Percentiles rank a stretch among this genome's conserved stretches.
Evolutionary conservation across 768 basidiomycete species (phyloP).

Genomic region (Tylopilus subfusipes): DNA sequence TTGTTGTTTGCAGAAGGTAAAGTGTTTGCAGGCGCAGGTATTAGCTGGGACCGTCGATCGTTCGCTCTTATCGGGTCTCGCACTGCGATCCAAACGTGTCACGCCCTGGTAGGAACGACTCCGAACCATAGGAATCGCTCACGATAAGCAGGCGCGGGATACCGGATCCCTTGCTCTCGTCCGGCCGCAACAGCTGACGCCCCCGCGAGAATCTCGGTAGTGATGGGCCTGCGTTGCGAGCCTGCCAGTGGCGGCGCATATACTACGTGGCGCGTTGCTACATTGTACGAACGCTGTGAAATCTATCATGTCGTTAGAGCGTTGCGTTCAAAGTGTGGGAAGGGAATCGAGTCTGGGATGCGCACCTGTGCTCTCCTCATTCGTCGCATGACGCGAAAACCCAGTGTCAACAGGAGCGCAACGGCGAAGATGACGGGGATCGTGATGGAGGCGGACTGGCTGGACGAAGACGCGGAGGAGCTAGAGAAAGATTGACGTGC

Average conservation of each 20-base stretch:
- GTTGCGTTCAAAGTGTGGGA: no score
- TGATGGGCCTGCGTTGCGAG: background rate
- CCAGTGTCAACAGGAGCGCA: background rate
- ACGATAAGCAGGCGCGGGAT: background rate
- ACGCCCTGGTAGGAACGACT: background rate
- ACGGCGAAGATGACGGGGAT: background rate
- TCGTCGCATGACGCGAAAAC: background rate
- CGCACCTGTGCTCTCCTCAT: background rate
- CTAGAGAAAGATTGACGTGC: background rate
- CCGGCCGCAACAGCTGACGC: no score
- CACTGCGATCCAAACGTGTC: background rate
- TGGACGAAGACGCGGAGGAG: background rate
- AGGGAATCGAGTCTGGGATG: background rate
- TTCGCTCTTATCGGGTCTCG: background rate
- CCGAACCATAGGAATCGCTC: background rate
- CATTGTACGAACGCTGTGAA: background rate
- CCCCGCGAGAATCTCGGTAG: background rate
- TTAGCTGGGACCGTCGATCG: background rate
- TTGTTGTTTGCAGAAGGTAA: no score
- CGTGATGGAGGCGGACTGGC: background rate
- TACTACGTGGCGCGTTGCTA: background rate
- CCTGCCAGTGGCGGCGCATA: background rate
- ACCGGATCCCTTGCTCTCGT: no score
- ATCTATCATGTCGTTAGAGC: background rate
- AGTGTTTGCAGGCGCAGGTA: no score